Evolutionary conservation across 2,329 filamentous ascomycete species (phyloP), one percentile per base, ranked within the genome.

Genomic region (Falciphora oryzae): DNA sequence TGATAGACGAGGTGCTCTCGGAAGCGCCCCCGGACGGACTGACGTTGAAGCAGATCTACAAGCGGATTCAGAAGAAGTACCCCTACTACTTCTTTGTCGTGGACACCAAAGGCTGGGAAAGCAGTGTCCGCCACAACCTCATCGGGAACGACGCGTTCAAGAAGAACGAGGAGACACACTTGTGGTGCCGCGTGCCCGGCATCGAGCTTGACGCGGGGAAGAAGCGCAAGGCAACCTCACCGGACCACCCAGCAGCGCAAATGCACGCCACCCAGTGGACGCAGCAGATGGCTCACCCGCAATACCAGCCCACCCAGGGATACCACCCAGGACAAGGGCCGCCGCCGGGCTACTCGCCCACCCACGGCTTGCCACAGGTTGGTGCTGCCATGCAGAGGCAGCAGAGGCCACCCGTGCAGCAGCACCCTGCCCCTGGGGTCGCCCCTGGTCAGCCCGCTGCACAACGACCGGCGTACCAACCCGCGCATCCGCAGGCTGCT

Each of bases 41-140:
- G 57, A 83, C 81, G 4, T 77, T 87, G 59, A 86, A 86, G 73
- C 84, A 87, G 73, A 86, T 87, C 64, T 87, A 87, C 74, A 87
- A 87, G 73, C 78, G 84, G 61, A 87, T 87, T 63, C 83, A 82
- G 68, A 77, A 79, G 66, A 79, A 78, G 68, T 86, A 86, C 68
- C 84, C 84, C 13, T 86, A 81, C 78, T 87, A 84, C 68, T 83
- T 82, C 68, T 87, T 87, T 69, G 79, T 78, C 64, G 83, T 84
- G 25, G 84, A 85, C 70, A 87, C 85, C 7, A 87, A 86, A 71
- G 85, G 85, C n/a, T 87, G 85, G 85, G 84, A 87, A 72, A 87
- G 84, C 68, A 87, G 84, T 69, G 85, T 87, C n/a, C 82, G 85
- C 0, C 85, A 87, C 69, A 87, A 87, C 65, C 78, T 87, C 32